Base-by-base conservation (phyloP, 805 yeast species). In the Scheffersomyces amazonensis region DNA sequence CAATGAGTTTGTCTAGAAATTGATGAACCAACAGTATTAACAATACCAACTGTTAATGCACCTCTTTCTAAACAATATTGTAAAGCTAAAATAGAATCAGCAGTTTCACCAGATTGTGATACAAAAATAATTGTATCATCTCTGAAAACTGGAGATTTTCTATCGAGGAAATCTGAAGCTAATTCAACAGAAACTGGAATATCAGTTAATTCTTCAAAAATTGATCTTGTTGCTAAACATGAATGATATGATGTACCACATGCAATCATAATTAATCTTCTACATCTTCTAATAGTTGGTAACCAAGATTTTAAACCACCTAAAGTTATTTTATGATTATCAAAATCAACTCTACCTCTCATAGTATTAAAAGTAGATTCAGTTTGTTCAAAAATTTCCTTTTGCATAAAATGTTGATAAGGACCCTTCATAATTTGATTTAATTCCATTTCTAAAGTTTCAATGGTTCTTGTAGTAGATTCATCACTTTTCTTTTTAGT, bases 201-300 rank as follows among this genome's bases (percentile, higher is more conserved):
- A 58, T 91, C 98, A 22, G 96, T 88, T 55, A 93, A 75, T 62
- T 93, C 99, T 68, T 93, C 99, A 60, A 93, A 90, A 47, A 89
- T 83, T 12, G 96, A 86, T 66, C 99, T 81, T 16, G 96, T 91
- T 16, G 99, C 99, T 60, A 93, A 69, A 73, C 99, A 93, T 13
- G 99, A 93, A 68, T 93, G 99, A 62, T 90, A 93, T 0, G 99
- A 93, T 5, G 99, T 93, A 71, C 99, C 99, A 71, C 99, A 93
- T 2, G 99, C 99, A 69, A 93, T 87, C 98, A 93, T 93, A 43
- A 90, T 87, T 54, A 93, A 77, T 66, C 99, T 81, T 69, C 97
- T 81, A 53, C 96, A 89, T 58, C 96, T 81, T 69, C 98, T 80
- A 46, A 93, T 87, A 32, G 93, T 86, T 20, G 93, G 81, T 46